Conservation (phyloP, 208 protist genomes). For the Angomonas deanei region DNA sequence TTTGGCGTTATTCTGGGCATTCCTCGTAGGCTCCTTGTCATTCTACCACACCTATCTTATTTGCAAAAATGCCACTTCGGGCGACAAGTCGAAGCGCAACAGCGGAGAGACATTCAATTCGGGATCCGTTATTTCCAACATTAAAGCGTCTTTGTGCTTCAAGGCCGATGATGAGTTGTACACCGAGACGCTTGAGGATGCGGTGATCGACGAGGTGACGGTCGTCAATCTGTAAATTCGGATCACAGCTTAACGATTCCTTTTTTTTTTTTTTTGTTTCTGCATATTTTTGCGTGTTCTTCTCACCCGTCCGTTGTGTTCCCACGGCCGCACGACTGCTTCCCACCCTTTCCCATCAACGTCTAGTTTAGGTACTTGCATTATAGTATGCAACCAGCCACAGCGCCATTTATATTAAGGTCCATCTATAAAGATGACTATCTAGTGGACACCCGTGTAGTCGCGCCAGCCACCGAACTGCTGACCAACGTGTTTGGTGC, state of each 20-base stretch:
- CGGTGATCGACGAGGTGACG: not conserved
- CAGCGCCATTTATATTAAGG: constrained; percentile 77
- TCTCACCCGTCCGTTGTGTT: no score
- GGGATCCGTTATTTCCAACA: constrained; percentile 42
- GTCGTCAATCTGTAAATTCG: not conserved
- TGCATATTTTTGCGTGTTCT: not conserved
- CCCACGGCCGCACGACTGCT: no score
- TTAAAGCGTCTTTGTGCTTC: constrained; percentile 27
- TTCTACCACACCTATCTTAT: constrained; percentile 64
- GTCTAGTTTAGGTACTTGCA: not conserved
- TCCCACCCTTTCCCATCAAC: not conserved
- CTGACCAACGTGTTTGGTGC: constrained; percentile 67
- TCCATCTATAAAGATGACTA: constrained; percentile 85
- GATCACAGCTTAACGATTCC: not conserved
- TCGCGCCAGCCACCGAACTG: constrained; percentile 54
- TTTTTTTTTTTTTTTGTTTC: constrained; percentile 1
- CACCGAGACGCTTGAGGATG: not conserved
- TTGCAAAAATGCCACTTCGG: constrained; percentile 58
- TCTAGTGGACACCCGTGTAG: constrained; percentile 52
- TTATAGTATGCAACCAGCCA: constrained; percentile 61
- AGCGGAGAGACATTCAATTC: constrained; percentile 48
- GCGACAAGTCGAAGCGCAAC: constrained; percentile 26
- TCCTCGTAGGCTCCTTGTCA: constrained; percentile 40
- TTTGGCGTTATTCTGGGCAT: constrained; percentile 24
- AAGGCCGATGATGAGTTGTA: not conserved